Percentiles rank a stretch among this genome's conserved stretches.
These are phyloP conservation scores for Hypsizygus ulmarius DNA, from an alignment of 1,284 basidiomycete species.

Conservation along the genomic window DNA sequence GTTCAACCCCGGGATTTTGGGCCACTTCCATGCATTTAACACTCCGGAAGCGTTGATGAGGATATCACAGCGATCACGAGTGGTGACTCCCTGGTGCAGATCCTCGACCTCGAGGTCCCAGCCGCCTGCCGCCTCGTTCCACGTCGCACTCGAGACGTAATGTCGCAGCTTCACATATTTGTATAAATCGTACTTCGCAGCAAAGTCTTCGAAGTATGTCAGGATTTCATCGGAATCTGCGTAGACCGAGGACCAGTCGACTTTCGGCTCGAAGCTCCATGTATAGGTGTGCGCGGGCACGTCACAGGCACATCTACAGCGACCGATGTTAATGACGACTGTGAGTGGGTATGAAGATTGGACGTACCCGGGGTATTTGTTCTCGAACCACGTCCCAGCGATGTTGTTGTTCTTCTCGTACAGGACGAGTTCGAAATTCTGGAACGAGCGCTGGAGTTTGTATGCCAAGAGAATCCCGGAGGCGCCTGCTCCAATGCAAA, in stretches of 20 bases:
- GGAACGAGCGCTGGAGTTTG: slow-evolving; percentile 33
- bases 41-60: slow-evolving; percentile 32
- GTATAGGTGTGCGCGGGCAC: slow-evolving; percentile 29
- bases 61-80: slow-evolving; percentile 29
- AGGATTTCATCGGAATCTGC: slow-evolving; percentile 29
- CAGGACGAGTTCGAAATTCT: slow-evolving; percentile 27
- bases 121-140: slow-evolving; percentile 26
- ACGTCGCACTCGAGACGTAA: slow-evolving; percentile 27
- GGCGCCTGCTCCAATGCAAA: slow-evolving; percentile 32
- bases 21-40: slow-evolving; percentile 36
- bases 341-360: too few relatives aligned
- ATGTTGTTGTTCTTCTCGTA: slow-evolving; percentile 32
- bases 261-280: slow-evolving; percentile 31
- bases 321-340: not conserved
- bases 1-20: slow-evolving; percentile 40
- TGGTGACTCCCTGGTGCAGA: slow-evolving; percentile 19
- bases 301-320: slow-evolving; percentile 30
- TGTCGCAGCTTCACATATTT: slow-evolving; percentile 31
- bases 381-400: slow-evolving; percentile 34
- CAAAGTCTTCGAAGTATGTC: slow-evolving; percentile 27
- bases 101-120: slow-evolving; percentile 30
- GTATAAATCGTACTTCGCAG: slow-evolving; percentile 26
- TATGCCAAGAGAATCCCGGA: slow-evolving; percentile 33
- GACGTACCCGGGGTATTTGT: slow-evolving; percentile 27
- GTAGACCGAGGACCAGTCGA: slow-evolving; percentile 29